Percentiles rank a stretch among this genome's conserved stretches.
These are phyloP conservation scores for Colletotrichum sp. DNA, from an alignment of 2,329 filamentous ascomycete genomes.

Conservation along the genomic window DNA sequence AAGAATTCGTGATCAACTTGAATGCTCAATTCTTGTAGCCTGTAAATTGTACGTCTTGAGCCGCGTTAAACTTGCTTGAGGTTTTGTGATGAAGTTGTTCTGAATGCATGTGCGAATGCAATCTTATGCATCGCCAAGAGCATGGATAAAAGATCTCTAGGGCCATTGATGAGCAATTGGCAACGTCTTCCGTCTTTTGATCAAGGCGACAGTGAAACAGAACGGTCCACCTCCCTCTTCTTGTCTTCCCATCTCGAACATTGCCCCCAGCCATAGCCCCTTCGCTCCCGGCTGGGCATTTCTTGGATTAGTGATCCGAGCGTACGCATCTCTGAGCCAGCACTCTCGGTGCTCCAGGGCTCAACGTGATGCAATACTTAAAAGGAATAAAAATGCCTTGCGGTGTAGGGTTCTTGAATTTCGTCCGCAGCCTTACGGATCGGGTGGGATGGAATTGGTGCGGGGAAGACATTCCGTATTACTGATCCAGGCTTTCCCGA, in stretches of 20 bases:
- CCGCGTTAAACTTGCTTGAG: not conserved
- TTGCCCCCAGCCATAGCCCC: not conserved
- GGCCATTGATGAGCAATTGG: not conserved
- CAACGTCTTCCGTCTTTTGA: not conserved
- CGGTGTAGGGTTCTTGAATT: not conserved
- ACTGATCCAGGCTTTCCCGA: not conserved
- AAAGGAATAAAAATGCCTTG: not conserved
- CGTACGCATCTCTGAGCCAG: not conserved
- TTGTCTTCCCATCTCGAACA: not conserved
- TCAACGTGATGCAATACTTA: not conserved
- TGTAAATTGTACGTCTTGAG: too few relatives aligned
- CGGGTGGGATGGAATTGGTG: not conserved
- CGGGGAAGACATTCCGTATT: not conserved
- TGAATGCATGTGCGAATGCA: not conserved
- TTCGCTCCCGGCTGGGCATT: not conserved
- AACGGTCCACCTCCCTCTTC: not conserved
- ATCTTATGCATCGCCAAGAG: not conserved
- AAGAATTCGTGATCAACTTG: not conserved
- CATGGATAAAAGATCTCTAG: not conserved
- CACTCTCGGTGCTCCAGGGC: not conserved
- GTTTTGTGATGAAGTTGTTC: not conserved
- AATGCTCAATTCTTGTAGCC: too few relatives aligned
- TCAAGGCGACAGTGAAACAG: not conserved
- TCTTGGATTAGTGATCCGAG: not conserved
- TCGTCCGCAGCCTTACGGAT: not conserved